Evolutionary conservation across 2,329 filamentous ascomycete species (phyloP), one percentile per base, ranked within the genome.

Genomic region (Fusarium secorum): DNA sequence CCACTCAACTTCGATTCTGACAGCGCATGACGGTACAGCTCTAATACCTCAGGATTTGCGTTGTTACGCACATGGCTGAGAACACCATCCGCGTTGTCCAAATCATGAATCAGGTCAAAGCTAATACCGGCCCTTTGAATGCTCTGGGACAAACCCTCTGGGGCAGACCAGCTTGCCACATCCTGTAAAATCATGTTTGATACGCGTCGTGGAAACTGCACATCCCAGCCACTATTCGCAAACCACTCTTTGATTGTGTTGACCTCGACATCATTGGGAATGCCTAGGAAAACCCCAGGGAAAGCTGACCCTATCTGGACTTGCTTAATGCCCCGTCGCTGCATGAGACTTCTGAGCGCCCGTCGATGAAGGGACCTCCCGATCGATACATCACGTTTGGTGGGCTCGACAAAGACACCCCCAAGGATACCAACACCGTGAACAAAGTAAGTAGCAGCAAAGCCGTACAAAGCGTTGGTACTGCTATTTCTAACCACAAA

Each of bases 401-500:
- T 83, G 0, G 95, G 95, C 72, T 98, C 95, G 39, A 98, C 95
- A 68, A 98, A 92, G n/a, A 98, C 85, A 7, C 93, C 90, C 1
- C 92, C 94, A 54, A 98, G 89, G 22, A 94, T 91, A 20, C 93
- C 94, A 8, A 90, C 90, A 3, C 82, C 82, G 42, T 89, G 89
- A 76, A 92, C 89, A 78, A 89, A 94, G 78, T 97, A 98, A 0
- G 94, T 97, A 0, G 94, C 92, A 76, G 93, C 95, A 80, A 98
- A 98, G 4, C 95, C 95, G 77, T 97, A 98, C 1, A 98, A 83
- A 1, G 93, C 93, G 69, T 94, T 91, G 0, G 95, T 98, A 79
- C 93, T 97, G 82, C 93, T 97, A 78, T 98, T 98, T 24, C 95
- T 89, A 35, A 98, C 95, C 13, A 98, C 94, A 77, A 95, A 97